A percentile compares a stretch with the other conserved stretches of the same genome.
Conservation (phyloP, 768 basidiomycete species). For the Pleurotus eryngii region DNA sequence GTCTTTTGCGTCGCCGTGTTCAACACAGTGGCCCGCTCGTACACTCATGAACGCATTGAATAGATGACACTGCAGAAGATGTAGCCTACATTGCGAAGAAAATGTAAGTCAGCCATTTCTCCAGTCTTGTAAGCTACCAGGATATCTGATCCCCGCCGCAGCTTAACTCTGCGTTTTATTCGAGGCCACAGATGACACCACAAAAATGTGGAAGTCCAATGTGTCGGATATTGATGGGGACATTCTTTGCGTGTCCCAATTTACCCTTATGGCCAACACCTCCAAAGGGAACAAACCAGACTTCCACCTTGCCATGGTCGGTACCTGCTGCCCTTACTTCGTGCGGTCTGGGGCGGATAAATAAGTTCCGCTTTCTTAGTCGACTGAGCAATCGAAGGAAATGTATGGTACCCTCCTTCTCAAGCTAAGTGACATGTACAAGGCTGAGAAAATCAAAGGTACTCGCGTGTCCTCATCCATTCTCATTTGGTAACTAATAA, state of each 20-base stretch:
- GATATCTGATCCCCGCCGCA: slow-evolving; percentile 24
- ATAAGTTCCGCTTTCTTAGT: slow-evolving; percentile 33
- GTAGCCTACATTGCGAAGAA: slow-evolving; percentile 73
- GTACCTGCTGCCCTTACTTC: slow-evolving; percentile 12
- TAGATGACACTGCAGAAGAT: slow-evolving; percentile 82
- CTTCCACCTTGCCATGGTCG: slow-evolving; percentile 91
- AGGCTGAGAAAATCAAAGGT: slow-evolving; percentile 80
- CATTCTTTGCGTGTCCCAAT: slow-evolving; percentile 92
- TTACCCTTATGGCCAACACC: slow-evolving; percentile 86
- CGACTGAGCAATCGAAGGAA: slow-evolving; percentile 59
- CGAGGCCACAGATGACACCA: slow-evolving; percentile 47
- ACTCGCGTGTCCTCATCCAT: slow-evolving; percentile 11
- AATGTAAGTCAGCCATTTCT: slow-evolving; percentile 49
- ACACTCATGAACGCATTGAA: neutral
- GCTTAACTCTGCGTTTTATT: slow-evolving; percentile 73
- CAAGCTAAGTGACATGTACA: slow-evolving; percentile 62
- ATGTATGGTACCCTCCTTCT: slow-evolving; percentile 75
- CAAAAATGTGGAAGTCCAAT: slow-evolving; percentile 80
- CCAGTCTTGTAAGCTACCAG: slow-evolving; percentile 9
- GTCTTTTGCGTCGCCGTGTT: slow-evolving; percentile 30
- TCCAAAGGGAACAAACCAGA: slow-evolving; percentile 88
- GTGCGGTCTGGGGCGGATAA: neutral
- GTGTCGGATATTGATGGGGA: slow-evolving; percentile 90
- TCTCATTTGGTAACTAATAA: neutral
- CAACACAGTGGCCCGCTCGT: too few relatives aligned